Conservation (phyloP, 129 eudicot genomes). For the Oenanthe sinensis region DNA sequence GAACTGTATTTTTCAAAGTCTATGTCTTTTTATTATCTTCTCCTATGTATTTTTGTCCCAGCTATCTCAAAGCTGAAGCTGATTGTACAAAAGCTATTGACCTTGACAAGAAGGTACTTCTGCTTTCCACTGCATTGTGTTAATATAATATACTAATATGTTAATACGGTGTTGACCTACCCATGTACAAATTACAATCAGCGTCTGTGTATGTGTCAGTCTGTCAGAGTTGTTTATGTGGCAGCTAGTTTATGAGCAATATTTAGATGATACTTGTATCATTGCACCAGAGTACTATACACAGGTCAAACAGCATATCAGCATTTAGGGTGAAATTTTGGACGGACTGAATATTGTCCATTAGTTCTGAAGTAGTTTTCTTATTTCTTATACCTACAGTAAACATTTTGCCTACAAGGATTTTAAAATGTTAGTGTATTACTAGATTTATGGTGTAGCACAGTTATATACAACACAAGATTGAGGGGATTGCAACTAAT, state of each 20-base stretch:
- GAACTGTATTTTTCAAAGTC: not conserved
- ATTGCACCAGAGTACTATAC: not conserved
- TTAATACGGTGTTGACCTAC: not conserved
- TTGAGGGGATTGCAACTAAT: too few relatives aligned
- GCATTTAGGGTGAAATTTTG: not conserved
- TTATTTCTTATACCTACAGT: too few relatives aligned
- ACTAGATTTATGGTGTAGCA: too few relatives aligned
- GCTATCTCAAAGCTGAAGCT: slow-evolving; percentile 71
- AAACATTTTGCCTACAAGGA: too few relatives aligned
- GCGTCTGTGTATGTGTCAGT: not conserved
- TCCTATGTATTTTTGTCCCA: slow-evolving; percentile 18
- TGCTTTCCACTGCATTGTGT: not conserved
- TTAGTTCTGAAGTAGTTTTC: too few relatives aligned
- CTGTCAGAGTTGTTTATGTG: not conserved
- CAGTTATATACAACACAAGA: too few relatives aligned
- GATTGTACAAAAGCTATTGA: slow-evolving; percentile 79
- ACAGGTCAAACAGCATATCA: not conserved
- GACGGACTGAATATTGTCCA: too few relatives aligned
- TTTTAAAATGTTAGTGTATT: too few relatives aligned
- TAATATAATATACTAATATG: not conserved
- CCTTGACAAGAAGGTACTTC: slow-evolving; percentile 75
- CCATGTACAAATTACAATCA: not conserved
- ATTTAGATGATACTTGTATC: not conserved
- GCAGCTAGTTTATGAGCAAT: not conserved
- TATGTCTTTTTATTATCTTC: not conserved